These are phyloP conservation scores for Chytriomyces confervae DNA, from an alignment of 192 early-diverging fungal species.

Conservation along the genomic window DNA sequence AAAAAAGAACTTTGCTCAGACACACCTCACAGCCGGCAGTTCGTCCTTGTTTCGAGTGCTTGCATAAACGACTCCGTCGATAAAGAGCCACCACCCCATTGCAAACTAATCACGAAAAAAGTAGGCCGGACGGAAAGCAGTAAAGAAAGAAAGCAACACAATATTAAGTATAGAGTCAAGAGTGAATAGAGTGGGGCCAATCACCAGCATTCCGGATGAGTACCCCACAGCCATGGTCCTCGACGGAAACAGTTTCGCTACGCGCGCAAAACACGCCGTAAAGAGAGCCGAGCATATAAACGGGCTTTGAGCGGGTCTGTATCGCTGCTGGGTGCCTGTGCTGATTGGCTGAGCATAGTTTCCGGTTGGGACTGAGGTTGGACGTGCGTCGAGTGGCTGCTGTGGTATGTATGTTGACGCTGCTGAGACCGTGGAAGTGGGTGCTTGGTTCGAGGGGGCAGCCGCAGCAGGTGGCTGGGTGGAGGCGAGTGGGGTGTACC, in stretches of 20 bases:
- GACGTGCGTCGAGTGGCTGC: not conserved
- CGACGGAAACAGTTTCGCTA: slow-evolving; percentile 25
- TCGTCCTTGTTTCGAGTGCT: slow-evolving; percentile 16
- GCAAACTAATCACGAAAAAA: slow-evolving; percentile 43
- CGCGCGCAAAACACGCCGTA: not conserved
- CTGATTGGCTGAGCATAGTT: not conserved
- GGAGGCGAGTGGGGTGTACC: slow-evolving; percentile 15
- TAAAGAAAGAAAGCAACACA: not conserved
- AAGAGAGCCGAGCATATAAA: not conserved
- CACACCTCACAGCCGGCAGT: slow-evolving; percentile 7
- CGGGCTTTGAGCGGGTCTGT: not conserved
- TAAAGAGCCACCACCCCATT: slow-evolving; percentile 59
- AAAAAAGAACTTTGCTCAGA: not conserved
- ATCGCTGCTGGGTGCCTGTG: too few relatives aligned
- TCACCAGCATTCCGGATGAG: slow-evolving; percentile 41
- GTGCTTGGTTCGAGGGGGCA: not conserved
- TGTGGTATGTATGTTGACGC: too few relatives aligned
- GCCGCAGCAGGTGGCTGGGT: not conserved
- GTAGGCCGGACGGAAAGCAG: not conserved
- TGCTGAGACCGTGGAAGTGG: too few relatives aligned
- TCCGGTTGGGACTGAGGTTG: not conserved
- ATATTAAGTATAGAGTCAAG: not conserved
- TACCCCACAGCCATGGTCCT: slow-evolving; percentile 45
- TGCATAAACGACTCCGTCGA: slow-evolving; percentile 52
- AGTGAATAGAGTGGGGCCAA: not conserved